phyloP scores from a whole-genome alignment of 805 yeast genomes.

The Ogataea kodamae region DNA sequence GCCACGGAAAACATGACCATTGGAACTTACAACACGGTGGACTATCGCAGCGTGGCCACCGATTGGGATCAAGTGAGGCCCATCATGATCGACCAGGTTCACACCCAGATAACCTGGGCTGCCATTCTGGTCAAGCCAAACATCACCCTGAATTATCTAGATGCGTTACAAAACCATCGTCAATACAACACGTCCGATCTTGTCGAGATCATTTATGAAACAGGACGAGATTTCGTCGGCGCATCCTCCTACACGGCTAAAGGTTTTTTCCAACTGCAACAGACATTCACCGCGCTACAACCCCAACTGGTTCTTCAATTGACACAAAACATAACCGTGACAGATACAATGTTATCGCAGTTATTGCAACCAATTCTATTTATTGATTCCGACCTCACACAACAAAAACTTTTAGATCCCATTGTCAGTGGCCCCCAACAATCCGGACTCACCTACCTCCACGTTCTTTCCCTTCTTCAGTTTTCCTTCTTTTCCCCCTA shows the following conservation, averaged over 20 bases:
- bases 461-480: slow-evolving; percentile 66
- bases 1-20: slow-evolving; percentile 19
- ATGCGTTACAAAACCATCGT: slow-evolving; percentile 34
- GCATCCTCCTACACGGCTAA: slow-evolving; percentile 43
- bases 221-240: slow-evolving; percentile 55
- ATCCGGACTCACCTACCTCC: slow-evolving; percentile 65
- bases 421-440: slow-evolving; percentile 62
- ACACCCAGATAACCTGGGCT: slow-evolving; percentile 59
- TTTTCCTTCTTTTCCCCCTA: slow-evolving; percentile 53
- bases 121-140: slow-evolving; percentile 50
- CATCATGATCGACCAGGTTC: slow-evolving; percentile 42
- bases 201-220: slow-evolving; percentile 48
- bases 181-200: slow-evolving; percentile 24
- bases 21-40: slow-evolving; percentile 24
- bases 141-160: slow-evolving; percentile 40
- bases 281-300: slow-evolving; percentile 20
- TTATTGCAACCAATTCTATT: slow-evolving; percentile 16
- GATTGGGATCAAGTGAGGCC: slow-evolving; percentile 32
- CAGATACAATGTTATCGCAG: slow-evolving; percentile 4
- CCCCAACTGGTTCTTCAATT: slow-evolving; percentile 13
- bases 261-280: slow-evolving; percentile 35
- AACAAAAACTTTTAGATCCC: slow-evolving; percentile 40
- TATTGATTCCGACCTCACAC: slow-evolving; percentile 44
- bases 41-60: slow-evolving; percentile 28
- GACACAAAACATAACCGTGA: slow-evolving; percentile 1